Evolutionary conservation across 1,284 basidiomycete species (phyloP).

Genomic region (Rhodotorula sp.): DNA sequence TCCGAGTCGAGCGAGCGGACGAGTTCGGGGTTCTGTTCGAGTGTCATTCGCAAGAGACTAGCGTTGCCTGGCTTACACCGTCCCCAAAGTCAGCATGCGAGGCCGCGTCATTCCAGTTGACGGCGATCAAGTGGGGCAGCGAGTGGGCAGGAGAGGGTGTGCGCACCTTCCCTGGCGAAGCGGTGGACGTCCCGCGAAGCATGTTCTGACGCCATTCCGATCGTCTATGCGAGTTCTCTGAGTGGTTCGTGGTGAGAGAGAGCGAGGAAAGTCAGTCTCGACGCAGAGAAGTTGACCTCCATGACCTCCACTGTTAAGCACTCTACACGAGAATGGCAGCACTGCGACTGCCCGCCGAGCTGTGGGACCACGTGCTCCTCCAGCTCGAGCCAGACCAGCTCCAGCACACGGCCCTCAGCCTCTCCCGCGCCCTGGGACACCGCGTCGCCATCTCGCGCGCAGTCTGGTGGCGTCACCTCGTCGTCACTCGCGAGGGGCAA

Average conservation of each 20-base stretch:
- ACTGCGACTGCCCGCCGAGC: slow-evolving; percentile 37
- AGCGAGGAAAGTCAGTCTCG: too few relatives aligned
- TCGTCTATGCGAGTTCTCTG: too few relatives aligned
- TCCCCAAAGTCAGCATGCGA: background rate
- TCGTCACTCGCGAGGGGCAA: slow-evolving; percentile 35
- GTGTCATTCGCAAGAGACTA: slow-evolving; percentile 20
- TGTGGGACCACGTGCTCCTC: slow-evolving; percentile 36
- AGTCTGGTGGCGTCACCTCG: slow-evolving; percentile 31
- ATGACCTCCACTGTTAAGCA: background rate
- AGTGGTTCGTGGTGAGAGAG: background rate
- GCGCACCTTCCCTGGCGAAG: slow-evolving; percentile 37
- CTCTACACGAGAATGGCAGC: background rate
- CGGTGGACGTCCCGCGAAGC: slow-evolving; percentile 26
- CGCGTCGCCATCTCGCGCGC: slow-evolving; percentile 13
- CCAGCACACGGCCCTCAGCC: slow-evolving; percentile 36
- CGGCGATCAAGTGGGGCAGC: background rate
- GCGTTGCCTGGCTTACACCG: slow-evolving; percentile 16
- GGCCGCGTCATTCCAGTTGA: slow-evolving; percentile 16
- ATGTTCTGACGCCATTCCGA: background rate
- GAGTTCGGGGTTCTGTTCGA: slow-evolving; percentile 20
- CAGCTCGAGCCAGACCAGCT: slow-evolving; percentile 26
- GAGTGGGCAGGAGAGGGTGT: background rate
- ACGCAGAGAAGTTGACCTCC: background rate
- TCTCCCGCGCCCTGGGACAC: slow-evolving; percentile 30
- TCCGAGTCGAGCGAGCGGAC: slow-evolving; percentile 53